Base-by-base conservation (phyloP, 805 yeast species). In the Saccharomycopsis fermentans region DNA sequence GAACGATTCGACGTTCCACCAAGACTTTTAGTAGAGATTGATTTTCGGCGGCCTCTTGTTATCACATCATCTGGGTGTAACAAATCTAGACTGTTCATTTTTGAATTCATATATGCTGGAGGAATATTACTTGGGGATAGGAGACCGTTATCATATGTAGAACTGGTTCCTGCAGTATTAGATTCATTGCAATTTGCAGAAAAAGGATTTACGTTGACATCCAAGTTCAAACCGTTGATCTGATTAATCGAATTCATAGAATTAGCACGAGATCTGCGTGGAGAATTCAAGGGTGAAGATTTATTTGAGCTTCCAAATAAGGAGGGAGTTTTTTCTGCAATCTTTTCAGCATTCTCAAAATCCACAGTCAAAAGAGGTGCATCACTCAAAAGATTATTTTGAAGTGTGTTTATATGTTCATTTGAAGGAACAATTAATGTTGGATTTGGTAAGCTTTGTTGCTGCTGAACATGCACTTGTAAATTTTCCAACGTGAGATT, bases 301-400 rank as follows among this genome's bases (percentile, higher is more conserved):
- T 59, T 61, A 52, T 69, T 67, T 1, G 85, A 78, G 59, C 78
- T 75, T 54, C 81, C 76, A 67, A 82, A 82, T 16, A 82, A 68
- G 0, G 86, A 81, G 0, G 85, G 85, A 0, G 84, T 81, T 47
- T 69, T 71, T 3, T 76, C 77, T 0, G 74, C 75, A 6, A 71
- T 67, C 6, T 65, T 70, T n/a, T 75, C 77, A 14, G 50, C 58
- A 48, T 58, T 47, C 26, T 58, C 58, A 51, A 37, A 55, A 34
- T 58, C 50, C 17, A 58, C 55, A 11, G 48, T 32, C 43, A 50
- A 43, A 24, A 43, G 24, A 2, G 50, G 50, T 9, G 50, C 24
- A 21, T 43, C 50, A 4, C 24, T 2, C 12, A 24, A 5, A 6
- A 43, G n/a, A 21, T 43, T 43, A 43, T 21, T 43, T 21, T 14